Percentiles rank a stretch among this genome's conserved stretches.
phyloP scores from a whole-genome alignment of 2,329 filamentous ascomycete species.

The Trichoderma brevicompactum region DNA sequence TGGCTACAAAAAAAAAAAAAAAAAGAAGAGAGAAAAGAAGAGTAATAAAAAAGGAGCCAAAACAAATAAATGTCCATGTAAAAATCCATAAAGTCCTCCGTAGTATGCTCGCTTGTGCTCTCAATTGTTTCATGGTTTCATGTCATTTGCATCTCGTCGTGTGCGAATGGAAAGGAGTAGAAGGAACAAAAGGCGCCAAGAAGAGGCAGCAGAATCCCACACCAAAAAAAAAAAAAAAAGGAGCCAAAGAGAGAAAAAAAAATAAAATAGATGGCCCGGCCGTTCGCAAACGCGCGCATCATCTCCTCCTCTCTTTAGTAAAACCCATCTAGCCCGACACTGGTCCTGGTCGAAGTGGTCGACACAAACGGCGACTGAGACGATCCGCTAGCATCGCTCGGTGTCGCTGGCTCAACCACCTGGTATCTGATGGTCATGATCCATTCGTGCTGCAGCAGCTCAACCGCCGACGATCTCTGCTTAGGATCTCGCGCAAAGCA shows the following conservation, averaged over 20 bases:
- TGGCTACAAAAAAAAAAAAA: not conserved
- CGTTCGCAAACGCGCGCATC: not conserved
- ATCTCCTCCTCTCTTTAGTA: conserved; percentile 11
- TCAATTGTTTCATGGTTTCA: not conserved
- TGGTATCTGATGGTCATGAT: conserved; percentile 68
- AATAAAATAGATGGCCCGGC: too few relatives aligned
- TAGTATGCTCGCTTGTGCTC: conserved; percentile 6
- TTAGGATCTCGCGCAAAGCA: conserved; percentile 87
- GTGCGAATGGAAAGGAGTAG: not conserved
- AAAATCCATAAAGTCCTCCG: not conserved
- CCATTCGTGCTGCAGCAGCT: conserved; percentile 95
- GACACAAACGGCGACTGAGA: conserved; percentile 44
- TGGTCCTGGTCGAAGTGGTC: conserved; percentile 40
- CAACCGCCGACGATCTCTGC: conserved; percentile 78
- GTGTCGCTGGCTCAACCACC: conserved; percentile 67
- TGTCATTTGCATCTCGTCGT: not conserved
- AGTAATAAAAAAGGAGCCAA: not conserved
- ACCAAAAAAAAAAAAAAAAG: not conserved
- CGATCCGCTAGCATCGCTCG: conserved; percentile 59
- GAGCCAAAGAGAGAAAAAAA: not conserved
- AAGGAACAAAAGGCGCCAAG: not conserved
- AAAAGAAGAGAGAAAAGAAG: not conserved
- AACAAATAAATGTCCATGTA: not conserved
- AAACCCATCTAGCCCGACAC: conserved; percentile 38
- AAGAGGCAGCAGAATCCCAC: not conserved